These are phyloP conservation scores for Ceratorhiza oryzae-sativae DNA, from an alignment of 1,284 basidiomycete species.

Conservation along the genomic window DNA sequence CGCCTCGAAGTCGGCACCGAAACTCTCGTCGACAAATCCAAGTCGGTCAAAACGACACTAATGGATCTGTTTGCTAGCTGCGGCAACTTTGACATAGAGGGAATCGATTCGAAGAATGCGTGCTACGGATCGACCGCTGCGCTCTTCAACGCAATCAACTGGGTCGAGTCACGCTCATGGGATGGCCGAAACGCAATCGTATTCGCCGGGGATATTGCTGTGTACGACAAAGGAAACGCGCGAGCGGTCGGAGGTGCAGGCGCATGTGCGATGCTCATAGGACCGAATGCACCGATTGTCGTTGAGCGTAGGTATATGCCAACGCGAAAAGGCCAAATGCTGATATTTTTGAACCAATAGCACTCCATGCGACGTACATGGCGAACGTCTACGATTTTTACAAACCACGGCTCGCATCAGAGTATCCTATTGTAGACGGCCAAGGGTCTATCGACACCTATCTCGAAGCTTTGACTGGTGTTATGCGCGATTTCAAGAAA, in stretches of 20 bases:
- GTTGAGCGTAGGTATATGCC: slow-evolving; percentile 82
- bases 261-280: slow-evolving; percentile 92
- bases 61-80: slow-evolving; percentile 96
- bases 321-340: neutral
- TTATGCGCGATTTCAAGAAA: slow-evolving; percentile 86
- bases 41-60: slow-evolving; percentile 97
- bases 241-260: slow-evolving; percentile 97
- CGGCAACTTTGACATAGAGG: slow-evolving; percentile 98
- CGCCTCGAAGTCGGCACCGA: slow-evolving; percentile 98
- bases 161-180: slow-evolving; percentile 96
- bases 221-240: slow-evolving; percentile 95
- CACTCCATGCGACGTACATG: slow-evolving; percentile 96
- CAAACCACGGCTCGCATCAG: slow-evolving; percentile 91
- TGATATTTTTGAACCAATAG: slow-evolving; percentile 55
- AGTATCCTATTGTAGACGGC: slow-evolving; percentile 97
- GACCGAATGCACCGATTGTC: slow-evolving; percentile 92
- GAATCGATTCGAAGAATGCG: slow-evolving; percentile 98
- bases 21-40: slow-evolving; percentile 99
- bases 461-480: slow-evolving; percentile 91
- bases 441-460: slow-evolving; percentile 96
- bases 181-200: slow-evolving; percentile 98
- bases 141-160: slow-evolving; percentile 77
- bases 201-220: slow-evolving; percentile 95
- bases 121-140: slow-evolving; percentile 98
- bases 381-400: slow-evolving; percentile 98